Evolutionary conservation across 2,329 filamentous ascomycete species (phyloP).

Genomic region (Diaporthe sp.): DNA sequence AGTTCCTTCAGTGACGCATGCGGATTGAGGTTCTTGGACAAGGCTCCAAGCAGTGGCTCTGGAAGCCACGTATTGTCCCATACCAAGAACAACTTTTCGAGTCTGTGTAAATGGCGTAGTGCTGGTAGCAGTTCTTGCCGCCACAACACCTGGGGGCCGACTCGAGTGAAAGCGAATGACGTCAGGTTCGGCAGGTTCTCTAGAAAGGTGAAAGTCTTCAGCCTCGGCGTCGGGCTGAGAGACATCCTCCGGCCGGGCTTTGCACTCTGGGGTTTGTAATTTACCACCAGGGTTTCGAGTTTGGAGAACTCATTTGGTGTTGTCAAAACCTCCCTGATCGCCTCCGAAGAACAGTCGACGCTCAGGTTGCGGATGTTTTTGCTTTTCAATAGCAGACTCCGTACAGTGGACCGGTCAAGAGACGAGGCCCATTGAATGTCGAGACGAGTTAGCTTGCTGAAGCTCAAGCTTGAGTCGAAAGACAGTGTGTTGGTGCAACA

Average conservation of each 20-base stretch:
- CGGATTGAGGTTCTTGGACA: neutral
- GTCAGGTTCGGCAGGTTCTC: neutral
- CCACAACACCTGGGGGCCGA: neutral
- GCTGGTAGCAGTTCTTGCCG: neutral
- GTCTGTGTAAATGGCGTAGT: neutral
- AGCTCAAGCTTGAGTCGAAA: neutral
- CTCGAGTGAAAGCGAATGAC: neutral
- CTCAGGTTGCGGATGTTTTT: neutral
- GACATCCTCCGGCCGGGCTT: no score
- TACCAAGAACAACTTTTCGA: neutral
- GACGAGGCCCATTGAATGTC: neutral
- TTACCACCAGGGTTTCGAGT: neutral
- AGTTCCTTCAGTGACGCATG: neutral
- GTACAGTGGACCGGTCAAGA: neutral
- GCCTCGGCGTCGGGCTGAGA: no score
- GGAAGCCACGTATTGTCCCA: neutral
- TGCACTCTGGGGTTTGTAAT: neutral
- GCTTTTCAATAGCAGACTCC: neutral
- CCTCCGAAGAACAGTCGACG: neutral
- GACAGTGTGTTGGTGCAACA: accelerated
- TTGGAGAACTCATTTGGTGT: neutral
- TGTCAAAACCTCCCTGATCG: neutral
- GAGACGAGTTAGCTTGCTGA: neutral
- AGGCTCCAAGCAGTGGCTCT: neutral
- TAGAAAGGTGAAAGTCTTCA: neutral